Evolutionary conservation across 2,329 filamentous ascomycete species (phyloP), one percentile per base, ranked within the genome.

Genomic region (Alternaria novae-zelandiae): DNA sequence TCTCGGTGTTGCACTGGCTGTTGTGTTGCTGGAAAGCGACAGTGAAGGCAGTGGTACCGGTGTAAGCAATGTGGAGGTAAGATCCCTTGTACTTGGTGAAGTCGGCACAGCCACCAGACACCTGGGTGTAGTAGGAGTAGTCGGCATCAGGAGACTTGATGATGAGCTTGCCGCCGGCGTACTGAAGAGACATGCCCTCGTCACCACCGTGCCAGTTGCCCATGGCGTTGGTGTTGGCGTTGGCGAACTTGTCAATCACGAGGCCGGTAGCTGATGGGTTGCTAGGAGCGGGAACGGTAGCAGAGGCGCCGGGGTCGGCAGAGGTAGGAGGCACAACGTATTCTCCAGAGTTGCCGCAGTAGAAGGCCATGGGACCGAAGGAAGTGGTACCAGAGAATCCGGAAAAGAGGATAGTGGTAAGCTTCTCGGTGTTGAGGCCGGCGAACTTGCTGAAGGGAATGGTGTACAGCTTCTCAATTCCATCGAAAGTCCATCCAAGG

Each of bases 1-100:
- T 81, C 17, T 76, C 72, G 6, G 84, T 79, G 72, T 88, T 83
- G 73, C 90, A 91, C 17, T 83, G 78, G 20, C 81, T 79, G 70
- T 92, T 92, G 79, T 91, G 86, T 78, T 91, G 89, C 70, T 90
- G 89, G 54, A 92, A 76, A 2, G 89, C 85, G 49, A 91, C 81
- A 7, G 86, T 88, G 77, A 91, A 92, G 25, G 86, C 85, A 67
- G 84, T 87, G 71, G 84, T 87, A 9, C 90, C 90, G 2, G 82
- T 84, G 76, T 88, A 91, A 11, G 84, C 83, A 56, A 92, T 86
- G 78, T 91, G 89, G 12, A 92, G 81, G 75, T 90, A 91, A 15
- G 86, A 84, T 30, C 83, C 82, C 61, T 84, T 80, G 76, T 87
- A 88, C 13, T 82, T 76, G 21, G 80, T 82, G 64, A 90, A 78